A percentile compares a stretch with the other conserved stretches of the same genome.
Evolutionary conservation across 2,329 filamentous ascomycete species (phyloP).

Genomic region (Nigrograna mackinnonii): DNA sequence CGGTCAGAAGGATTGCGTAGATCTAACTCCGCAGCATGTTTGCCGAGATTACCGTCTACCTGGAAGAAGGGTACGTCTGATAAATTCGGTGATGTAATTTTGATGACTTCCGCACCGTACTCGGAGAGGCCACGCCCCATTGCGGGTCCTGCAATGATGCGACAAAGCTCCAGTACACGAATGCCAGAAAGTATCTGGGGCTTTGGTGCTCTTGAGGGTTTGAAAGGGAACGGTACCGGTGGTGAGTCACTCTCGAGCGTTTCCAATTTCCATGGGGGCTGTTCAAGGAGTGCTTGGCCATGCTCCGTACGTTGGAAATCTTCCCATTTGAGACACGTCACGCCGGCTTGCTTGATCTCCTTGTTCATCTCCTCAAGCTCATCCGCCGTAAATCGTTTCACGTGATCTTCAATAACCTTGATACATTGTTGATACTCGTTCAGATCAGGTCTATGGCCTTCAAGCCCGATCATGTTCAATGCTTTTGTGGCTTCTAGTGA

Average conservation of each 20-base stretch:
- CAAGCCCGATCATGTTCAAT: constrained; percentile 70
- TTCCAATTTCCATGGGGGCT: constrained; percentile 54
- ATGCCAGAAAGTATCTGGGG: constrained; percentile 58
- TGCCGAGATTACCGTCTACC: constrained; percentile 73
- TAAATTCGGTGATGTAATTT: constrained; percentile 69
- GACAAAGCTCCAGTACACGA: constrained; percentile 74
- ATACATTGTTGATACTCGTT: constrained; percentile 49
- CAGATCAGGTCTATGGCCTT: constrained; percentile 63
- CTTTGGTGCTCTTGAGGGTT: constrained; percentile 42
- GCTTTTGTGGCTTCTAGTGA: constrained; percentile 73
- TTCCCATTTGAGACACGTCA: constrained; percentile 45
- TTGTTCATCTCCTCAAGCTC: constrained; percentile 48
- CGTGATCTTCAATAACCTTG: constrained; percentile 45
- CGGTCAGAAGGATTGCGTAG: constrained; percentile 61
- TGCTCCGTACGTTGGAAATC: constrained; percentile 44
- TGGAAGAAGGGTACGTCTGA: constrained; percentile 74
- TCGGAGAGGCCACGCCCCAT: constrained; percentile 73
- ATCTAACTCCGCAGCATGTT: constrained; percentile 67
- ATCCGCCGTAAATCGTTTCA: constrained; percentile 41
- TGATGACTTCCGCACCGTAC: constrained; percentile 74
- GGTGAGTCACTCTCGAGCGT: constrained; percentile 56
- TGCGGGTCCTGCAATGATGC: constrained; percentile 76
- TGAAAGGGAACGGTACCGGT: constrained; percentile 49
- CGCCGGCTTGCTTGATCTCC: constrained; percentile 45
- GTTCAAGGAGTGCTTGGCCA: constrained; percentile 43